Percentiles rank a stretch among this genome's conserved stretches.
Conservation (phyloP, 1,139 yeast genomes). For the Kluyveromyces marxianus region DNA sequence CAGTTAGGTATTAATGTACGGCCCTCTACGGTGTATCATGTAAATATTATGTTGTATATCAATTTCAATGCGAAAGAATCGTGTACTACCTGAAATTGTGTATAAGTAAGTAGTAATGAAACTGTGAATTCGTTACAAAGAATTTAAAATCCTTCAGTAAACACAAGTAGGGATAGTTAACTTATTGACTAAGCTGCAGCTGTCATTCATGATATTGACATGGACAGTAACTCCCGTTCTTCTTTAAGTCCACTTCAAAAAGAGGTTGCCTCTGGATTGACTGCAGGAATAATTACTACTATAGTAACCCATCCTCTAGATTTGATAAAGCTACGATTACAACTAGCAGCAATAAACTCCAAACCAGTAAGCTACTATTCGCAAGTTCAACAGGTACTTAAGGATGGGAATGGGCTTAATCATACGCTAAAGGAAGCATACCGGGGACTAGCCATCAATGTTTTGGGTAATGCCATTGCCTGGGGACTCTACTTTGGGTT, state of each 20-base stretch:
- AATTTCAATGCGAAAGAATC: neutral
- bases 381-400: slow-evolving; percentile 13
- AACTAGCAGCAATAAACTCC: slow-evolving; percentile 31
- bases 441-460: slow-evolving; percentile 75
- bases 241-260: slow-evolving; percentile 25
- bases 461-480: slow-evolving; percentile 75
- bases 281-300: slow-evolving; percentile 81
- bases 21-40: neutral
- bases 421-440: slow-evolving; percentile 39
- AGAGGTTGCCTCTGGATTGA: slow-evolving; percentile 67
- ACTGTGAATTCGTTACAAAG: no score
- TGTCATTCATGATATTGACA: neutral
- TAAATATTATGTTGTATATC: neutral
- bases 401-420: slow-evolving; percentile 5
- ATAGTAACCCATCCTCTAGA: slow-evolving; percentile 83
- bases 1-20: neutral
- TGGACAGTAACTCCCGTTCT: neutral
- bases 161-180: no score
- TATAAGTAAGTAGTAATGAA: neutral
- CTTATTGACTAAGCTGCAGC: no score
- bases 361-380: slow-evolving; percentile 15
- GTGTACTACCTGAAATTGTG: neutral
- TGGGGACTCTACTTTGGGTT: slow-evolving; percentile 84
- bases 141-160: no score
- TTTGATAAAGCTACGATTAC: slow-evolving; percentile 73